Percentiles rank a stretch among this genome's conserved stretches.
Conservation (phyloP, 2,329 filamentous ascomycete species). For the Colletotrichum musae region DNA sequence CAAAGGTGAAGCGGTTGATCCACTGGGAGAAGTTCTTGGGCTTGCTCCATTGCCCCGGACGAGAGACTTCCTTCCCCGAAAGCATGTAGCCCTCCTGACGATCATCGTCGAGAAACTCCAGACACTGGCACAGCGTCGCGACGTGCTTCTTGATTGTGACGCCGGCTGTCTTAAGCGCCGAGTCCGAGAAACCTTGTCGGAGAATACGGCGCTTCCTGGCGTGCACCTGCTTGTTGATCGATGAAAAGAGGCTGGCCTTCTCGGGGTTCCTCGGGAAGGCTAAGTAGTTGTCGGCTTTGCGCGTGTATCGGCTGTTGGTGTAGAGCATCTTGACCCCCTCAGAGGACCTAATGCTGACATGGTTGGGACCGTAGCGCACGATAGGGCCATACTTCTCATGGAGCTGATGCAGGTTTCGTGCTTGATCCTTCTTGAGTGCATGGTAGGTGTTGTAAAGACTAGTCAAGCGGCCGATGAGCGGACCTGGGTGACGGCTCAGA, state of each 20-base stretch:
- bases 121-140: conserved; percentile 21
- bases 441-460: conserved; percentile 29
- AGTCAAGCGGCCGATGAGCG: conserved; percentile 14
- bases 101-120: conserved; percentile 25
- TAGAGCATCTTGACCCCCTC: conserved; percentile 23
- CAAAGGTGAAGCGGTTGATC: conserved; percentile 32
- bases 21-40: conserved; percentile 28
- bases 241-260: conserved; percentile 25
- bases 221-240: conserved; percentile 28
- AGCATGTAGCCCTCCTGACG: background rate
- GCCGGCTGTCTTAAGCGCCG: conserved; percentile 12
- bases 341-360: conserved; percentile 27
- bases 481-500: conserved; percentile 16
- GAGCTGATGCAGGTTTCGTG: conserved; percentile 13
- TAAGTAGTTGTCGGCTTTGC: conserved; percentile 24
- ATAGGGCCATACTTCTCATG: conserved; percentile 21
- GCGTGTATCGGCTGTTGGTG: conserved; percentile 21
- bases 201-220: conserved; percentile 22
- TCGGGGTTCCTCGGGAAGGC: conserved; percentile 26
- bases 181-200: conserved; percentile 27
- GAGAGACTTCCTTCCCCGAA: background rate
- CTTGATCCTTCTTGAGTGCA: conserved; percentile 28
- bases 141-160: conserved; percentile 31
- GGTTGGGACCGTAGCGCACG: conserved; percentile 27
- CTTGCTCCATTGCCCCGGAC: conserved; percentile 2